A percentile compares a stretch with the other conserved stretches of the same genome.
These are phyloP conservation scores for Fistulinella staudtii DNA, from an alignment of 1,284 basidiomycete genomes.

Conservation along the genomic window DNA sequence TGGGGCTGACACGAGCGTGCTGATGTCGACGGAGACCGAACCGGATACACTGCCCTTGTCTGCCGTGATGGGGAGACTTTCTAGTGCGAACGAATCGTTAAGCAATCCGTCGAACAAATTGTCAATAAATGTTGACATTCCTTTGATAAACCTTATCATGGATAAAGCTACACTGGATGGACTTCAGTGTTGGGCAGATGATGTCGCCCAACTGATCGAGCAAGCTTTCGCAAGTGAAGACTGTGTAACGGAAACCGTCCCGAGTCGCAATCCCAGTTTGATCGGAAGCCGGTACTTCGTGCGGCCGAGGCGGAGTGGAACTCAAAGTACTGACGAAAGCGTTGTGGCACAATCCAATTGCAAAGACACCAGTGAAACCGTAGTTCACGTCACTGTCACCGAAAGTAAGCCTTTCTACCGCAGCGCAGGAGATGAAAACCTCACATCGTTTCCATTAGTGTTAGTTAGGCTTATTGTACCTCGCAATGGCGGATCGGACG, in stretches of 20 bases:
- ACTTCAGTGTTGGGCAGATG: conserved; percentile 84
- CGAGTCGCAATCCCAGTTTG: conserved; percentile 61
- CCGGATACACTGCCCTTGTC: conserved; percentile 19
- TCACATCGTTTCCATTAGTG: conserved; percentile 28
- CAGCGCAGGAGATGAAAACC: neutral
- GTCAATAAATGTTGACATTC: conserved; percentile 52
- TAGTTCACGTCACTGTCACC: conserved; percentile 51
- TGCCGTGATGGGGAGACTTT: conserved; percentile 18
- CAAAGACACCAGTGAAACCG: conserved; percentile 39
- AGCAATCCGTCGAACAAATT: conserved; percentile 20
- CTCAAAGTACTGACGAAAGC: conserved; percentile 36
- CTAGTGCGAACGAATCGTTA: conserved; percentile 5
- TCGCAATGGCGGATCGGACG: conserved; percentile 24
- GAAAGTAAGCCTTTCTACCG: conserved; percentile 45
- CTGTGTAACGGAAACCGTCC: conserved; percentile 33
- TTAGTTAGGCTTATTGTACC: conserved; percentile 44
- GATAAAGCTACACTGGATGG: conserved; percentile 67
- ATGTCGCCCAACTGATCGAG: conserved; percentile 67
- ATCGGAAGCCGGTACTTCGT: conserved; percentile 84
- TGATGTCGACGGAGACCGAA: conserved; percentile 24
- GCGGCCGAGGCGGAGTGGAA: conserved; percentile 47
- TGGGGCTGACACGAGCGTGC: conserved; percentile 15
- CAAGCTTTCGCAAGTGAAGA: conserved; percentile 28
- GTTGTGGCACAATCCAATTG: conserved; percentile 24
- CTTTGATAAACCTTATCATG: conserved; percentile 61